Base-by-base conservation (phyloP, 768 basidiomycete genomes). In the Baorangia bicolor region DNA sequence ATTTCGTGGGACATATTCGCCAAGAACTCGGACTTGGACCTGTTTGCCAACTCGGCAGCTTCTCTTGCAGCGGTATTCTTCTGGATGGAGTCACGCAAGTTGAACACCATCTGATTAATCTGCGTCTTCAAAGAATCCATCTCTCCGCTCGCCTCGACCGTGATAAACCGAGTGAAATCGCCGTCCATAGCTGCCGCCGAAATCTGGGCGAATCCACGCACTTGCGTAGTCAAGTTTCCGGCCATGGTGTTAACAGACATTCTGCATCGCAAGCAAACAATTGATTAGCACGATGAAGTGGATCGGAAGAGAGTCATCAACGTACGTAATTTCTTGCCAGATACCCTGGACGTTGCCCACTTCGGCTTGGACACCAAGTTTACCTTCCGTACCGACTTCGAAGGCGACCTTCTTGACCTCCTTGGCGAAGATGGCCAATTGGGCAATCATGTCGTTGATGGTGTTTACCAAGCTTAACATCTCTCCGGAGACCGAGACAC, bases 81-180 rank as follows among this genome's bases (percentile, higher is more conserved):
- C 81, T 98, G 96, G 49, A 99, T 97, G 61, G 85, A 87, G 69
- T 98, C 95, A 25, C 97, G 81, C 74, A 99, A 81, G 65, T 95
- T 95, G 78, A 92, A 96, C 53, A 99, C 93, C 97, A 98, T 99
- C 74, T 97, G 92, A 65, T 95, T 95, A 78, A 96, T 95, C 74
- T 96, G 96, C 1, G 94, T 97, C 81, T 99, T 98, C 76, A 99
- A 81, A 45, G 92, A 94, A 74, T 98, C 95, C 97, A 98, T 98
- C 74, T 99, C 97, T 49, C 97, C 97, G 58, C 85, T 88, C 2
- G 97, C 97, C 66, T 98, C 96, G 66, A 99, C 97, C 27, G 97
- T 98, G 77, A 99, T 98, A 81, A 98, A 99, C 18, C 94, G 85
- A 23, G 94, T 96, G 74, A 98, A 98, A 74, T 98, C 97, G 57